Base-by-base conservation (phyloP, 495 filamentous ascomycete genomes). In the Zalerion maritima region DNA sequence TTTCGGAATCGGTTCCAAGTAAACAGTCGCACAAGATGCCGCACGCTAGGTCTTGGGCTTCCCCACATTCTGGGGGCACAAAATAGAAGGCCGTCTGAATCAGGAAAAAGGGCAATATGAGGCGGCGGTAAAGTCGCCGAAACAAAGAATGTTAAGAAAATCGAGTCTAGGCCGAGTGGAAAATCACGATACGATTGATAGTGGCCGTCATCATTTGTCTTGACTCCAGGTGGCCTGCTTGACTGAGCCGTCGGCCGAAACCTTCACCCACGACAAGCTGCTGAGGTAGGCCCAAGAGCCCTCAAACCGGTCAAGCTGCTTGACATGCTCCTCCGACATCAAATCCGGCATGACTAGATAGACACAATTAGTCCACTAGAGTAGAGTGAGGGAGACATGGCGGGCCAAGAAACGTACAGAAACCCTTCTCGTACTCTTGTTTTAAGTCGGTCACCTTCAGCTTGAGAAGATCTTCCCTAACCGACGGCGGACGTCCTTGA, bases 401-500 rank as follows among this genome's bases (percentile, higher is more conserved):
- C 9, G 5, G 3, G n/a, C 5, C 2, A 20, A n/a, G 13, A 8
- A 21, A 52, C 67, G 43, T 10, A 73, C 71, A 81, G 43, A 91
- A 92, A 0, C 89, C 89, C 16, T 75, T 78, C 26, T 71, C 64
- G 38, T 81, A 78, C 56, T 97, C 89, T 45, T 77, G 78, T 40
- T 77, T 58, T 39, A 94, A 81, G 12, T 55, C 55, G 12, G 64
- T 61, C 26, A 78, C 73, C 26, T 72, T 70, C 42, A 85, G 73
- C 37, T 65, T 70, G 14, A 96, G 55, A 3, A 78, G 53, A 47
- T 85, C 81, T 44, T 94, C 83, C 30, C 71, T 69, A 17, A 73
- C 67, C 42, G 69, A 80, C 3, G 85, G 58, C 14, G 91, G 83
- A 17, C 89, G 71, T 10, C 91, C 87, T 21, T 81, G 67, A 14